Evolutionary conservation across 225 moss, liverwort and hornwort genomes (phyloP).

Genomic region (Rhytidiadelphus loreus): DNA sequence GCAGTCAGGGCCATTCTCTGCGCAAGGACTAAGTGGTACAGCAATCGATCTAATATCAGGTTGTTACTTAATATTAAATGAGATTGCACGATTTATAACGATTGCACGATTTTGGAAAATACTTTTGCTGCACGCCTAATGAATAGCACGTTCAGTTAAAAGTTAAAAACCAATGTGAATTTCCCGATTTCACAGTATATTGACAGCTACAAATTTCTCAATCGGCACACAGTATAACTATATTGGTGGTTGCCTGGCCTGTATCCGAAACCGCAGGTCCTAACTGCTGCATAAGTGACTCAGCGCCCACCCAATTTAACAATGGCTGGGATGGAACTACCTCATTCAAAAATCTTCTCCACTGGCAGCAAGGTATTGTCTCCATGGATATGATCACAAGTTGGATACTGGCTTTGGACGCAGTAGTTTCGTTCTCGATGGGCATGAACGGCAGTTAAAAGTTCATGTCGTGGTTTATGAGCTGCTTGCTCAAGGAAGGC

Average conservation of each 20-base stretch:
- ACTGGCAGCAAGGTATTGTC: constrained; percentile 39
- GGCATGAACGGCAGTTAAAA: background rate
- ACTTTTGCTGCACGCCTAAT: background rate
- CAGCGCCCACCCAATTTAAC: background rate
- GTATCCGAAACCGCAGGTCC: background rate
- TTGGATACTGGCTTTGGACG: background rate
- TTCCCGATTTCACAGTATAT: background rate
- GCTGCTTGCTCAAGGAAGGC: background rate
- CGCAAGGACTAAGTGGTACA: background rate
- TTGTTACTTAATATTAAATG: background rate
- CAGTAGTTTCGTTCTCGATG: background rate
- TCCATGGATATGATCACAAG: background rate
- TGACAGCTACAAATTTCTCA: background rate
- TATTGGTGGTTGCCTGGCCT: background rate
- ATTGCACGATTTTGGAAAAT: background rate
- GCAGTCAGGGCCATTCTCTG: background rate
- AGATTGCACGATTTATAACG: background rate
- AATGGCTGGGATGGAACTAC: constrained; percentile 69
- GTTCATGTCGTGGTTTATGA: background rate
- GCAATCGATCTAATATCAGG: constrained; percentile 8
- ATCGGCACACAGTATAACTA: background rate
- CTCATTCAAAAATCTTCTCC: constrained; percentile 48
- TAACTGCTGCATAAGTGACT: constrained; percentile 37
- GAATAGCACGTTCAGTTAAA: background rate
- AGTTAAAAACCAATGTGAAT: background rate